Base-by-base conservation (phyloP, 352 stramenopile genomes). In the Pythium graminicola region DNA sequence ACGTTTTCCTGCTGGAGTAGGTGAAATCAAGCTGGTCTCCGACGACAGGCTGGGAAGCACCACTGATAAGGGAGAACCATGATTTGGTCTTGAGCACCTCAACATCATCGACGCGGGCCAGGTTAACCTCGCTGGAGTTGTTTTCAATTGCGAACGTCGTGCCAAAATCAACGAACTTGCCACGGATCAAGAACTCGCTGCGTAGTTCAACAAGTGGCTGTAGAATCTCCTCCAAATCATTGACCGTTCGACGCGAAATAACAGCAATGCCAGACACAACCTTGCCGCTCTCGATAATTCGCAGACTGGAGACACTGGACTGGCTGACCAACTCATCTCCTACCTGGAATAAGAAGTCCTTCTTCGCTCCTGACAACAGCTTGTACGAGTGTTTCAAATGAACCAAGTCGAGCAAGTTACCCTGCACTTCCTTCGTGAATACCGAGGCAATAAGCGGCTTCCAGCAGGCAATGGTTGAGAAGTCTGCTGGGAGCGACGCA, bases 361-460 rank as follows among this genome's bases (percentile, higher is more conserved):
- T 64, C 38, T 54, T 63, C 22, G 22, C 51, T 6, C 38, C 26
- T 2, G 59, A 66, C 43, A 93, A 46, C 19, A 92, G 44, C 61
- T 89, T 87, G 67, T 91, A 87, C 57, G 76, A 89, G 68, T 93
- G 81, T 50, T 82, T 89, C 8, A 93, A 42, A 57, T 95, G 83
- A 35, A 95, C 81, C 4, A 95, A 48, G 41, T 87, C 65, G 3
- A 95, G 64, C 53, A 95, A 36, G 57, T 93, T 92, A 31, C 80
- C 81, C 40, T 81, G 69, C 29, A 93, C 78, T 41, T 94, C 76
- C 48, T 82, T 81, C 11, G 84, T 76, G 57, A 94, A 90, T 22
- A 95, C 70, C 7, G 81, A 85, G 64, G 86, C 72, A 40, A 93
- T 93, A 20, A 95, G 57, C 28, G 81, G 69, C 38, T 82, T 79